Base-by-base conservation (phyloP, 768 basidiomycete species). In the Royoungia palumana region DNA sequence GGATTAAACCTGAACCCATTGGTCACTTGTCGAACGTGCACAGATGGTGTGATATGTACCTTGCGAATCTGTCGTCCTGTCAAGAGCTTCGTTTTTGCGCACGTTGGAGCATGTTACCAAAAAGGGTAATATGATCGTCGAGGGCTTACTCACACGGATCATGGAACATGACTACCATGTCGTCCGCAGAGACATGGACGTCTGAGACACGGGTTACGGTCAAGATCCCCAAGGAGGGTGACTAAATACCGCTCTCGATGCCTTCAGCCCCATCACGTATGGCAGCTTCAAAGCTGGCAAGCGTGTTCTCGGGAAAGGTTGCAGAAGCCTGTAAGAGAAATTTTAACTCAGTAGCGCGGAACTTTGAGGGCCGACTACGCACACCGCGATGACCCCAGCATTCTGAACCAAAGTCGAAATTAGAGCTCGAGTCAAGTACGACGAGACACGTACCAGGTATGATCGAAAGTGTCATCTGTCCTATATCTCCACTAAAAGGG, bases 221-320 rank as follows among this genome's bases (percentile, higher is more conserved):
- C 51, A 71, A 65, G 60, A 59, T 55, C 59, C 60, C 49, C 67
- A 68, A 45, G 65, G 38, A 59, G 48, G 55, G 58, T 64, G 55
- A 53, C 59, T 55, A 74, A 82, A 72, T 94, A 96, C 95, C 94
- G 67, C 90, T 94, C 80, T 99, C 95, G 62, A 99, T 95, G 55
- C 83, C 94, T 66, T 99, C 93, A 39, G 93, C 87, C 51, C 95
- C 95, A 72, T 96, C 94, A 40, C 83, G 83, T 53, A 96, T 92
- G 63, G 95, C 95, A 55, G 89, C 89, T 66, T 91, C 85, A 71
- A 98, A 98, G 72, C 89, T 92, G 30, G 90, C 90, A 54, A 94
- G 80, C 41, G 94, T 95, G 75, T 98, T 98, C 71, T 98, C 95
- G 5, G 92, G 91, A 69, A 80, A 92, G 16, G 79, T 75, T 20